Conservation (phyloP, 768 basidiomycete genomes). For the Lentinula sp. region DNA sequence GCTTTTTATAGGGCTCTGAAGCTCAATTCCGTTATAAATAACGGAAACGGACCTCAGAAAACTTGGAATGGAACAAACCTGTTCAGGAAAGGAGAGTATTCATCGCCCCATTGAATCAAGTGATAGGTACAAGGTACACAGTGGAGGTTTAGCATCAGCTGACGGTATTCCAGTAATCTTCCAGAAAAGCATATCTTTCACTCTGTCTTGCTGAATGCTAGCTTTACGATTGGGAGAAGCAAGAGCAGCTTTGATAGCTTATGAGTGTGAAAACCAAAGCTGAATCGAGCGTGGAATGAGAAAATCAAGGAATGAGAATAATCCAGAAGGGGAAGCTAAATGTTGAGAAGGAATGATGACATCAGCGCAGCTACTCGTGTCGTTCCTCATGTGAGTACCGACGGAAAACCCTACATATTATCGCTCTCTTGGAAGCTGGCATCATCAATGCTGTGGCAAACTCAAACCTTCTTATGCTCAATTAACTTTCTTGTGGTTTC, state of each 20-base stretch:
- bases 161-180: background rate
- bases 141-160: background rate
- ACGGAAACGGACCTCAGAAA: background rate
- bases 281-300: too few species aligned
- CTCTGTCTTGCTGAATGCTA: background rate
- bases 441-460: constrained; percentile 24
- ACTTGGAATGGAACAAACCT: background rate
- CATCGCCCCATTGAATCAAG: background rate
- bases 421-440: constrained; percentile 33
- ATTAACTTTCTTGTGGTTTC: too few species aligned
- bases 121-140: background rate
- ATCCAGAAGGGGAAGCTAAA: too few species aligned
- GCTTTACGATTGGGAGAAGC: background rate
- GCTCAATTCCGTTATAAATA: background rate
- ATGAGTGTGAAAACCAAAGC: too few species aligned
- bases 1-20: background rate
- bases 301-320: too few species aligned
- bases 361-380: constrained; percentile 18
- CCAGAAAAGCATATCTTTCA: background rate
- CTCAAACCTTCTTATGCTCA: background rate
- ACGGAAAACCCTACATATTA: constrained; percentile 20
- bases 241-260: too few species aligned
- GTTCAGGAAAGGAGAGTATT: background rate
- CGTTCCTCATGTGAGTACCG: constrained; percentile 13
- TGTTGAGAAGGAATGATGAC: too few species aligned